Conservation (phyloP, 495 filamentous ascomycete species). For the Hypoxylon trugodes region DNA sequence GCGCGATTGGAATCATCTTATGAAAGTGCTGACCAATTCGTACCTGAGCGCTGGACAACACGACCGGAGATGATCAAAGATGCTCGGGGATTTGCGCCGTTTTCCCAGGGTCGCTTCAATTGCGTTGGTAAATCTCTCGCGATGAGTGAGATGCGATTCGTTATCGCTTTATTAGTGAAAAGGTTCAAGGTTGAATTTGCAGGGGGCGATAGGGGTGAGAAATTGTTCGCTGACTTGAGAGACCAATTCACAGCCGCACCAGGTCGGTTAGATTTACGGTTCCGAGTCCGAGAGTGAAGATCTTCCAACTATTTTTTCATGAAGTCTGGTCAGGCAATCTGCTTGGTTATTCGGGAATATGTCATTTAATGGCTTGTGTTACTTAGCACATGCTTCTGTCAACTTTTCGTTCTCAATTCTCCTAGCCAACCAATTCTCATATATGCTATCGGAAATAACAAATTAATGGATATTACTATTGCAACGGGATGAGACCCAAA, state of each 20-base stretch:
- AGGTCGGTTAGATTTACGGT: slow-evolving; percentile 4
- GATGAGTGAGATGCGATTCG: slow-evolving; percentile 57
- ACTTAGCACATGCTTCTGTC: no score
- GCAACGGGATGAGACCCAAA: no score
- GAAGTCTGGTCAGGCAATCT: neutral
- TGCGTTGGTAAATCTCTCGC: slow-evolving; percentile 65
- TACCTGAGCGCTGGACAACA: slow-evolving; percentile 63
- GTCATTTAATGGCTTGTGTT: no score
- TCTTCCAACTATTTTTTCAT: neutral
- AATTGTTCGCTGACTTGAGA: slow-evolving; percentile 45
- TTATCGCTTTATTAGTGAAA: slow-evolving; percentile 52
- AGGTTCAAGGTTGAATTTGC: slow-evolving; percentile 56
- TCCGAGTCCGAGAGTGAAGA: slow-evolving; percentile 1
- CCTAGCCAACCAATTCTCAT: no score
- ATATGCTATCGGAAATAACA: no score
- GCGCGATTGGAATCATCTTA: slow-evolving; percentile 51
- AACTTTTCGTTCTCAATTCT: no score
- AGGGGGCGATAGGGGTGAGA: slow-evolving; percentile 50
- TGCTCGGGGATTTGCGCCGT: slow-evolving; percentile 59
- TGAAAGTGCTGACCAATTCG: slow-evolving; percentile 51
- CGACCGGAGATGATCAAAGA: slow-evolving; percentile 53
- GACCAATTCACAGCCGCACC: slow-evolving; percentile 54
- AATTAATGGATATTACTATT: no score
- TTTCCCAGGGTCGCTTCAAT: slow-evolving; percentile 53
- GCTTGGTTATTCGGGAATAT: no score